These are phyloP conservation scores for Pseudonitzschia multiseries DNA, from an alignment of 108 stramenopile species.

Conservation along the genomic window DNA sequence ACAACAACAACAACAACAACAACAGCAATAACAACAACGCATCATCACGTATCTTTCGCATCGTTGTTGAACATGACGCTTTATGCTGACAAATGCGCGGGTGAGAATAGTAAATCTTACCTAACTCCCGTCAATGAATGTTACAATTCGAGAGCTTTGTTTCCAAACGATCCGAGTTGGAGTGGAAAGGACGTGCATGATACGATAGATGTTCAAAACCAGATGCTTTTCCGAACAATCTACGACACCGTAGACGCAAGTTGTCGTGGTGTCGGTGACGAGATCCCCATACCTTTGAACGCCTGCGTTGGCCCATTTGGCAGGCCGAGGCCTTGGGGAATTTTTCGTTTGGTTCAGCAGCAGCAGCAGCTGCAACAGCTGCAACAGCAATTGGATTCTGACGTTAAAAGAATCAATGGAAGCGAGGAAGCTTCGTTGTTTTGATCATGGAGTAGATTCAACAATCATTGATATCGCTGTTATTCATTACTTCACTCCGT, in stretches of 20 bases:
- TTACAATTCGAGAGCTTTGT: constrained; percentile 21
- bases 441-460: no score
- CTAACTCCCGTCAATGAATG: constrained; percentile 31
- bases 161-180: constrained; percentile 46
- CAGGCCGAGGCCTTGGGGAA: constrained; percentile 42
- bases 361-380: no score
- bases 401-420: neutral
- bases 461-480: no score
- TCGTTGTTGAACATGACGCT: constrained; percentile 35
- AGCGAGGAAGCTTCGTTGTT: no score
- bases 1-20: no score
- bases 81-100: constrained; percentile 28
- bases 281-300: constrained; percentile 29
- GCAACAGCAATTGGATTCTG: no score
- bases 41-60: neutral
- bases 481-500: no score
- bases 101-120: constrained; percentile 25
- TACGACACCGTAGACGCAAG: constrained; percentile 20
- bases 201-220: neutral
- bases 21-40: no score
- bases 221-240: constrained; percentile 15
- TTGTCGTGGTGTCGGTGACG: constrained; percentile 5
- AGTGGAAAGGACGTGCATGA: constrained; percentile 31
- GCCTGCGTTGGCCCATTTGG: constrained; percentile 49
- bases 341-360: constrained; percentile 14